Conservation (phyloP, 345 rosid genomes). For the Viola odorata region DNA sequence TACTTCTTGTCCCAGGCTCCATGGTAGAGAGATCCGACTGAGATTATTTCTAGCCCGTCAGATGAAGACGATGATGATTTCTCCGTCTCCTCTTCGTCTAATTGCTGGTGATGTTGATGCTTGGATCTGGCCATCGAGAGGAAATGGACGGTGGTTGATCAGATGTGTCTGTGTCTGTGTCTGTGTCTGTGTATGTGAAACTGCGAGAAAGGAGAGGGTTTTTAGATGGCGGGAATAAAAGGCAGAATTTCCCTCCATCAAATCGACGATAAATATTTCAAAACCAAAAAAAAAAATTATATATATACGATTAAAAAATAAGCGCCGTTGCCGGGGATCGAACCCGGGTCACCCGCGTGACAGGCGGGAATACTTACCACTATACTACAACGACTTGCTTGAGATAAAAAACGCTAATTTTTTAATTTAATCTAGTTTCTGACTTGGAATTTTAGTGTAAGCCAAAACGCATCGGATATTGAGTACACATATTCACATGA, state of each 20-base stretch:
- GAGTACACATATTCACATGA: no score
- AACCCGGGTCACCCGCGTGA: conserved; percentile 98
- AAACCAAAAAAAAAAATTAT: neutral
- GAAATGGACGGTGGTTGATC: no score
- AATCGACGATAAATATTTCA: neutral
- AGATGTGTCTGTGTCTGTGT: no score
- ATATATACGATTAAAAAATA: no score
- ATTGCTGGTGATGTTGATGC: neutral
- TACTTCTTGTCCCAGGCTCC: conserved; percentile 88
- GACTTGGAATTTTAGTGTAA: no score
- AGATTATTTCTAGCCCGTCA: conserved; percentile 62
- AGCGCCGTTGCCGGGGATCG: conserved; percentile 95
- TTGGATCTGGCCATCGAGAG: conserved; percentile 7
- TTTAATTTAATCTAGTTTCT: no score
- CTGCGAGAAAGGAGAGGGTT: neutral
- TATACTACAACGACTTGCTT: conserved; percentile 70
- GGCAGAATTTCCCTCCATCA: conserved; percentile 6
- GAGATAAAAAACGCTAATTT: no score
- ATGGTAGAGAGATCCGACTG: conserved; percentile 63
- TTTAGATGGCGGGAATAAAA: conserved; percentile 8
- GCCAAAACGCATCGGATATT: no score
- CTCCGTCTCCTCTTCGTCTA: neutral
- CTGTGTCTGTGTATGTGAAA: no score
- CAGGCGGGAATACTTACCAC: conserved; percentile 90
- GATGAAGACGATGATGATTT: neutral